Conservation (phyloP, 2,329 filamentous ascomycete genomes). For the Xylariaceae sp. region DNA sequence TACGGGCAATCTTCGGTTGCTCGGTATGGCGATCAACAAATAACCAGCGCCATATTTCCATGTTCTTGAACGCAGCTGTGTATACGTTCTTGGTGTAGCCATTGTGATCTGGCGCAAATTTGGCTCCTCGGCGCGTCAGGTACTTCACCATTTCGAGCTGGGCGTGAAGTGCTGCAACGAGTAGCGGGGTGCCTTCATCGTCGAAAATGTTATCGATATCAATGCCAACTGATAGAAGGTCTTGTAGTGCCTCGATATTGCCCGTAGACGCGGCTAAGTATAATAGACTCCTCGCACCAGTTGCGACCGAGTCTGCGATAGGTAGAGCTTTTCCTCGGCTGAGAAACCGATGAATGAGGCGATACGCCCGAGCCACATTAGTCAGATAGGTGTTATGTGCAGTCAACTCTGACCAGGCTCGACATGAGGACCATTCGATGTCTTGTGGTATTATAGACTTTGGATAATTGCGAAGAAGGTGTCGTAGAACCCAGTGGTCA, state of each 20-base stretch:
- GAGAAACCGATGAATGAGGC: background rate
- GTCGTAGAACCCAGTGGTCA: background rate
- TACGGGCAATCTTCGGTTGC: background rate
- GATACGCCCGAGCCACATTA: background rate
- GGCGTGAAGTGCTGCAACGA: constrained; percentile 5
- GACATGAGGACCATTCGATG: background rate
- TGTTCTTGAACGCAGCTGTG: background rate
- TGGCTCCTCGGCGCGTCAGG: constrained; percentile 1
- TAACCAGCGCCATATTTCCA: constrained; percentile 1
- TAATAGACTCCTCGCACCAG: constrained; percentile 1
- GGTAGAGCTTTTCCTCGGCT: constrained; percentile 1
- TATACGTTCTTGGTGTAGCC: background rate
- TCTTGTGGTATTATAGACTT: background rate
- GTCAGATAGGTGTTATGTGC: background rate
- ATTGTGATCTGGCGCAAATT: background rate
- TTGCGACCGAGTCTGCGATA: background rate
- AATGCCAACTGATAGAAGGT: constrained; percentile 7
- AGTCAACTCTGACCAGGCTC: background rate
- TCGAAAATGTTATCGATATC: constrained; percentile 2
- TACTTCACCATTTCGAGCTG: constrained; percentile 14
- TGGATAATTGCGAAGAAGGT: constrained; percentile 3
- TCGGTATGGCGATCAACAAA: constrained; percentile 1
- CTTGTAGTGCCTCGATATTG: background rate
- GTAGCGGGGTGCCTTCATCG: constrained; percentile 4
- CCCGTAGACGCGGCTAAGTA: background rate